Base-by-base conservation (phyloP, 805 yeast species). In the Jamesozyma hellenica region DNA sequence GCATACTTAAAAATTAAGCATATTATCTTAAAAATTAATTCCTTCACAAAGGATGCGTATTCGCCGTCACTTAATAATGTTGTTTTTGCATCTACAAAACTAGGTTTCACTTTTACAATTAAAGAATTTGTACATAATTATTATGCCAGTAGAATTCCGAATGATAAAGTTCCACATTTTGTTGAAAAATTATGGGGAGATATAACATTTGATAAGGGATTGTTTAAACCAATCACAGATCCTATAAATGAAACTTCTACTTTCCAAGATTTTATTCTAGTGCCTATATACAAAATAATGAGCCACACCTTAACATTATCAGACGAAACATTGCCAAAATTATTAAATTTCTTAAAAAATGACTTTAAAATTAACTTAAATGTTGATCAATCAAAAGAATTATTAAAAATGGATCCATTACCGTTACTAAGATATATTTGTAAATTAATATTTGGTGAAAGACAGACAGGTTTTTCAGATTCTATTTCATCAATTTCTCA, bases 201-300 rank as follows among this genome's bases (percentile, higher is more conserved):
- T 44, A 53, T 75, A 6, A 77, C 68, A 48, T 84, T 64, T 52
- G 40, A 45, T 0, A 48, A 62, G 1, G 68, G 73, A 9, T 69
- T 63, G 39, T 79, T 86, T 47, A 52, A 68, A 0, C 39, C 55
- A 23, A 53, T 58, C 0, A 35, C 45, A 12, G 54, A 44, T 43
- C 42, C 43, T 63, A 31, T 36, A 42, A 11, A 10, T 11, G 14
- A 34, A 19, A 28, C 50, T 30, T 52, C 75, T 39, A 56, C 85
- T 1, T 82, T 90, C 56, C 70, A 72, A 5, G 65, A 68, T 34
- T 81, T 86, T 49, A 68, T 92, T 7, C 61, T 87, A 8, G 76
- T 75, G 19, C 98, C 97, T 2, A 51, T 90, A 11, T 90, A 87
- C 63, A 88, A 90, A 55, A 55, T 88, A 8, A 61, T 79, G 28